Base-by-base conservation (phyloP, 2,329 filamentous ascomycete species). In the Fragosphaeria purpurea region DNA sequence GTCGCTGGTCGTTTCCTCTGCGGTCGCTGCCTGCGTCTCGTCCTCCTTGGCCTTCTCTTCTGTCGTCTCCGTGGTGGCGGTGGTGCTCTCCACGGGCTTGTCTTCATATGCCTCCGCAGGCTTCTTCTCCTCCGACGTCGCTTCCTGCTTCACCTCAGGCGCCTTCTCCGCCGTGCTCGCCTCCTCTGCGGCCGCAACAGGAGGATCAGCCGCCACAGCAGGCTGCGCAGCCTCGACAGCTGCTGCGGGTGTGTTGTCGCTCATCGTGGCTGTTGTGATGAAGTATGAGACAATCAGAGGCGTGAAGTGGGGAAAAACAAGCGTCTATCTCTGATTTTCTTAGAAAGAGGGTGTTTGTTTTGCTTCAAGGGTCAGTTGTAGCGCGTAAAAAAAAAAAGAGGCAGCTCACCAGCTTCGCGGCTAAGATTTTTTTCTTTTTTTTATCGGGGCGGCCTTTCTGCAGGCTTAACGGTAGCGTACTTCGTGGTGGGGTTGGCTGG, bases 11-110 rank as follows among this genome's bases (percentile, higher is more conserved):
- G 22, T 3, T 3, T 37, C 33, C 7, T 12, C 11, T n/a, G 31
- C 10, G 32, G 35, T 73, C 52, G 75, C 65, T 50, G 75, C 68
- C 10, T 53, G 51, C 46, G 52, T 54, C 34, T 56, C 49, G 37
- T 48, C 48, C 7, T 52, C 47, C 46, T 65, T 61, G 46, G 55
- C 32, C 38, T 55, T 44, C 46, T 62, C 60, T 30, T 55, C 57
- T 37, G 53, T 44, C 35, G 61, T 59, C 53, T 62, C 60, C 35
- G 58, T 55, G 34, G 56, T n/a, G 11, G 57, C 54, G 56, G 67
- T 62, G 22, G 22, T 22, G 22, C 22, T 22, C 22, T 22, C 22
- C 62, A 71, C 67, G 43, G 61, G 61, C 48, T 50, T 49, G 49
- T 59, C 58, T 44, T 53, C 49, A 47, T 63, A 60, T 12, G 56